phyloP scores from a whole-genome alignment of 331 rosid species.

The Quercus lobata region DNA sequence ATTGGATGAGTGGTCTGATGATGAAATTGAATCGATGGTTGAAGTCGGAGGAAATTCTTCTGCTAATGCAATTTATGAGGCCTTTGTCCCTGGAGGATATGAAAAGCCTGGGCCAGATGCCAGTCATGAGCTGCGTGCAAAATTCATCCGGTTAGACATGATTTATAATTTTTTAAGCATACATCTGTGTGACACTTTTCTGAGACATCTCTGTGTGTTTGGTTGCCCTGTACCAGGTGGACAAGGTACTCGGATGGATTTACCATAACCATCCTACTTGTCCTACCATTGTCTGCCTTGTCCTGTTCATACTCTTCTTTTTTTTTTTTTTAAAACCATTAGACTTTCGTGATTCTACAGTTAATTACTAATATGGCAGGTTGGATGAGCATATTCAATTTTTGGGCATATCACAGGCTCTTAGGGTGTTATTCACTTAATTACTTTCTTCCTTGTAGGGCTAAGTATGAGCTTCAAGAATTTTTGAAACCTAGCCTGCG shows the following conservation, averaged over 20 bases:
- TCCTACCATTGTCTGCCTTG: not conserved
- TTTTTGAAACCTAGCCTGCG: constrained; percentile 94
- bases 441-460: constrained; percentile 45
- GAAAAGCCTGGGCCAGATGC: constrained; percentile 81
- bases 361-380: not conserved
- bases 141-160: constrained; percentile 73
- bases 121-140: constrained; percentile 63
- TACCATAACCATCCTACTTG: not conserved
- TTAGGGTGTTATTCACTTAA: constrained; percentile 15
- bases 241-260: not conserved
- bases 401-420: constrained; percentile 15
- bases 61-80: constrained; percentile 93
- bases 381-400: constrained; percentile 1
- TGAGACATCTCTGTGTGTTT: constrained; percentile 4
- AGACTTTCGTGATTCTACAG: not conserved
- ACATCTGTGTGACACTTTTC: constrained; percentile 19
- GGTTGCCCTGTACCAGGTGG: not conserved
- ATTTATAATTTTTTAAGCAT: constrained; percentile 5
- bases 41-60: constrained; percentile 97
- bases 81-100: constrained; percentile 79
- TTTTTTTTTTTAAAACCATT: not conserved
- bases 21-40: constrained; percentile 87
- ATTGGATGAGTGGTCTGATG: constrained; percentile 95
- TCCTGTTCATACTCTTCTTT: not conserved
- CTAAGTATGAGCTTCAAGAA: constrained; percentile 87